Conservation (phyloP, 805 yeast genomes). For the Metschnikowia bowlesiae region DNA sequence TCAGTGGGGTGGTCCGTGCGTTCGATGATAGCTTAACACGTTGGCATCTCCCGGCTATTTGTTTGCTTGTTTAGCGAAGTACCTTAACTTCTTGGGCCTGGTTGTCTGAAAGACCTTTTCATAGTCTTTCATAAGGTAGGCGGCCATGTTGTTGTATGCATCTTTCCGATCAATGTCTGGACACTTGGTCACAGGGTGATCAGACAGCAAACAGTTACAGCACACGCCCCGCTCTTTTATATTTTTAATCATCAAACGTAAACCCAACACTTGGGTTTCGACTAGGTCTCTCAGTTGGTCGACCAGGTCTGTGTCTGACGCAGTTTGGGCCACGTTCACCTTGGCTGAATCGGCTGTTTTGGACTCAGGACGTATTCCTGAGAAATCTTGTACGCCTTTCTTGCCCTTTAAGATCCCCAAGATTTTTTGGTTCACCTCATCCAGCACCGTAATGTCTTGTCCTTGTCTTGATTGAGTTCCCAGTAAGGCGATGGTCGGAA, state of each 20-base stretch:
- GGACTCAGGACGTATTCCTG: not conserved
- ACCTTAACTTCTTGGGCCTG: not conserved
- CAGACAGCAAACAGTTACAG: not conserved
- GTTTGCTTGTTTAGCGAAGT: not conserved
- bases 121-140: not conserved
- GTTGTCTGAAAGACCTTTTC: not conserved
- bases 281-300: not conserved
- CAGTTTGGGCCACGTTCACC: not conserved
- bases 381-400: too few species aligned
- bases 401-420: not conserved
- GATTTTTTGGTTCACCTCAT: not conserved
- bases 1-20: not conserved
- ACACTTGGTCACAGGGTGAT: not conserved
- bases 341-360: too few species aligned
- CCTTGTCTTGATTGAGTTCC: not conserved
- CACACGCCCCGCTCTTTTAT: not conserved
- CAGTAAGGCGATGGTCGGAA: not conserved
- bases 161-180: not conserved
- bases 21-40: too few species aligned
- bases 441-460: not conserved
- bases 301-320: too few species aligned
- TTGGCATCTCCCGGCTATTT: not conserved
- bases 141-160: not conserved
- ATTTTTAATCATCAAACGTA: not conserved
- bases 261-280: not conserved